phyloP scores from a whole-genome alignment of 1,139 yeast species.

The Pichia sp. region DNA sequence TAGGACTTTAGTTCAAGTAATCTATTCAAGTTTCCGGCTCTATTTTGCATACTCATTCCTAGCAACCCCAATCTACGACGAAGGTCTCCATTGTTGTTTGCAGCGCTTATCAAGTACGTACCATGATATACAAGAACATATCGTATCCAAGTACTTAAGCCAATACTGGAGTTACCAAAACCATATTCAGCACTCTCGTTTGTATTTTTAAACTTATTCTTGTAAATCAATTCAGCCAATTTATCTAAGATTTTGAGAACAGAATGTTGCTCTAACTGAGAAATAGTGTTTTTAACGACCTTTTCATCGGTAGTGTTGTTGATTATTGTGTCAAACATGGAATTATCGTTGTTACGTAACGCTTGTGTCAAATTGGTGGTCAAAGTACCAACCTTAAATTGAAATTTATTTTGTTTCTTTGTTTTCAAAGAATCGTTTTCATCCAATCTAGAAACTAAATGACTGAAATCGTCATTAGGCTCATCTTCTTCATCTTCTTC shows the following conservation, averaged over 20 bases:
- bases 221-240: conserved; percentile 74
- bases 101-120: conserved; percentile 40
- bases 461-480: conserved; percentile 27
- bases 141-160: conserved; percentile 78
- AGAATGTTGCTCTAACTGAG: conserved; percentile 38
- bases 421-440: neutral
- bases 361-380: conserved; percentile 65
- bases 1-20: conserved; percentile 78
- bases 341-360: conserved; percentile 60
- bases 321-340: conserved; percentile 72
- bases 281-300: conserved; percentile 37
- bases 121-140: conserved; percentile 93
- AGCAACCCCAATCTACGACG: conserved; percentile 56
- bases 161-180: conserved; percentile 7
- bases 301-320: conserved; percentile 63
- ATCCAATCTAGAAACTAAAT: conserved; percentile 45
- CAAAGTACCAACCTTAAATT: conserved; percentile 51
- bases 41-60: conserved; percentile 66
- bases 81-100: conserved; percentile 23
- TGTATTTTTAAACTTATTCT: conserved; percentile 28
- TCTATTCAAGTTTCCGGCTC: conserved; percentile 70
- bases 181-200: conserved; percentile 42
- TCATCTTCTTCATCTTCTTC: conserved; percentile 27
- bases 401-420: conserved; percentile 15
- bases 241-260: conserved; percentile 74